Base-by-base conservation (phyloP, 1,139 yeast genomes). In the Eremothecium sinecaudum region DNA sequence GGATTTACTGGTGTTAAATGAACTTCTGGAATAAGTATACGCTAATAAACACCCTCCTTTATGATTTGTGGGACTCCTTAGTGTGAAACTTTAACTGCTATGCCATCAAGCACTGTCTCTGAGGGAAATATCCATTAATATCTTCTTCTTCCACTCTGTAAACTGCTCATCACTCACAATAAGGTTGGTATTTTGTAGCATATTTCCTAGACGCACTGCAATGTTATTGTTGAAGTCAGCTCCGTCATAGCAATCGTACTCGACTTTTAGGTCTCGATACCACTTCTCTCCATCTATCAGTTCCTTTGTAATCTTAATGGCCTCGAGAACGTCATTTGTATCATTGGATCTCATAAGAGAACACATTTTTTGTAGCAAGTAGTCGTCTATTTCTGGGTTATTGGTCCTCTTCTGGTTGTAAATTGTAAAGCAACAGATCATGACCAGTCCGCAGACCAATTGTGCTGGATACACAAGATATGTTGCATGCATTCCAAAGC, bases 381-480 rank as follows among this genome's bases (percentile, higher is more conserved):
- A 59, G 5, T 67, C 55, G 37, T 64, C 68, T 17, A 71, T 64
- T 2, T 79, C 75, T 7, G 75, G 61, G 34, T 65, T 68, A 8
- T 58, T 51, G 7, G 59, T 51, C 12, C 77, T 56, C 18, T 65
- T 50, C 16, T 61, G 61, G 39, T 70, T 67, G 49, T 75, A 75
- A 23, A 78, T 64, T 10, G 77, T 61, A 10, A 65, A 59, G 34
- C 73, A 75, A 10, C 78, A 75, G 5, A 78, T 69, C 27, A 77
- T 64, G 1, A 78, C 64, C 42, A 79, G 53, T 0, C 86, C 87
- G 51, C 82, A 75, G 1, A 79, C 72, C 18, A 79, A 53, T 11
- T 75, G 72, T 83, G 86, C 79, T 28, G 77, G 79, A 37, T 70
- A 73, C 32, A 70, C 69, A 34, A 77, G 68, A 44, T 73, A 71